Evolutionary conservation across 2,329 filamentous ascomycete genomes (phyloP).

Genomic region (Ilyonectria sp.): DNA sequence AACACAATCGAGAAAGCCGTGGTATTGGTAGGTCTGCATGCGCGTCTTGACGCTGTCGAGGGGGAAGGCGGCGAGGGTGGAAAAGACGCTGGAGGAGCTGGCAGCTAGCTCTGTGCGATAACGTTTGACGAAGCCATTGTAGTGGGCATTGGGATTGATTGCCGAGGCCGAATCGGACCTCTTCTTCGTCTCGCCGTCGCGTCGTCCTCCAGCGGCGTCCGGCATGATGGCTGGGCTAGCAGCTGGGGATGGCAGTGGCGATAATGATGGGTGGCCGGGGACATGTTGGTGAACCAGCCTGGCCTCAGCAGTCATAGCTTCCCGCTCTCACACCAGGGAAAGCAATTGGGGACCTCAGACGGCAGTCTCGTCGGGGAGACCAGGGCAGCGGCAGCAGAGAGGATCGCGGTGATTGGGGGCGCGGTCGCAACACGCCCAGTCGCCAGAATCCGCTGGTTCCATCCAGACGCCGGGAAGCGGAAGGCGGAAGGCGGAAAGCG

Average conservation of each 20-base stretch:
- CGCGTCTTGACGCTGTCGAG: constrained; percentile 92
- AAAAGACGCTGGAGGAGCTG: constrained; percentile 82
- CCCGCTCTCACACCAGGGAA: constrained; percentile 34
- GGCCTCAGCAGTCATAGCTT: constrained; percentile 57
- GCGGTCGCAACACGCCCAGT: constrained; percentile 49
- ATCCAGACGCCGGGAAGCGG: constrained; percentile 44
- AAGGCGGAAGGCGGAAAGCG: constrained; percentile 39
- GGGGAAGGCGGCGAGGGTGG: constrained; percentile 86
- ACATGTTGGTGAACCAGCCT: constrained; percentile 58
- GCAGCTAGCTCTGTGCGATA: constrained; percentile 88
- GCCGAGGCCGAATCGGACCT: constrained; percentile 35
- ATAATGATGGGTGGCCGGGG: constrained; percentile 51
- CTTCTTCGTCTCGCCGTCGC: constrained; percentile 47
- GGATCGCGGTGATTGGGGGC: constrained; percentile 35
- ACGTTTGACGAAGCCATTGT: constrained; percentile 73
- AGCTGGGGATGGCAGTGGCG: constrained; percentile 46
- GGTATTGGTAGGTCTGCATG: constrained; percentile 89
- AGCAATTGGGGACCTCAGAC: constrained; percentile 37
- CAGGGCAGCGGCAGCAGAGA: neutral
- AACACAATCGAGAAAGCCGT: constrained; percentile 81
- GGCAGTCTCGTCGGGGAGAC: neutral
- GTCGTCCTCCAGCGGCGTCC: constrained; percentile 48
- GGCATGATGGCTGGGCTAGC: constrained; percentile 47
- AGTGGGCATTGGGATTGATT: constrained; percentile 33
- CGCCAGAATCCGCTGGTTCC: constrained; percentile 44